These are phyloP conservation scores for Ophiosphaerella korrae DNA, from an alignment of 2,329 filamentous ascomycete species.

Conservation along the genomic window DNA sequence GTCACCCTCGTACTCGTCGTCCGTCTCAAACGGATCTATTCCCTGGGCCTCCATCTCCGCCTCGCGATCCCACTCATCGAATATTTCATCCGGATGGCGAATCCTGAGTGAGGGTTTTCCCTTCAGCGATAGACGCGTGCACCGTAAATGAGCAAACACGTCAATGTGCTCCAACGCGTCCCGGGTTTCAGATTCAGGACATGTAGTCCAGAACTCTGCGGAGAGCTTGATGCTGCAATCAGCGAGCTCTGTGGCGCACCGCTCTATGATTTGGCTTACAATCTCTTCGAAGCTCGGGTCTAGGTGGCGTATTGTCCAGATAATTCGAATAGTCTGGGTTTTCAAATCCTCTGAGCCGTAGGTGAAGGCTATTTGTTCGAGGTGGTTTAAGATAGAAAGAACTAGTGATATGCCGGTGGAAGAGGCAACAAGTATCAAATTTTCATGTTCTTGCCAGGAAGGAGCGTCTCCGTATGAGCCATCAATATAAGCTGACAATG, in stretches of 20 bases:
- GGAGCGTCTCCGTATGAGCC: conserved; percentile 33
- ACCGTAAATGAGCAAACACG: conserved; percentile 32
- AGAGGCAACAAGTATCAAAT: conserved; percentile 25
- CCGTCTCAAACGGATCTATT: conserved; percentile 8
- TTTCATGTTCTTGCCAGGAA: conserved; percentile 30
- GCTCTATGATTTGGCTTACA: conserved; percentile 17
- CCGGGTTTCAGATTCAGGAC: conserved; percentile 10
- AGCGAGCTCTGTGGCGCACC: conserved; percentile 16
- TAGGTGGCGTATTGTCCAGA: conserved; percentile 31
- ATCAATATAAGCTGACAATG: conserved; percentile 31
- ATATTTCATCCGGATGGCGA: conserved; percentile 28
- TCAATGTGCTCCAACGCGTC: conserved; percentile 13
- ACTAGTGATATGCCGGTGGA: conserved; percentile 35
- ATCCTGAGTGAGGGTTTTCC: conserved; percentile 20
- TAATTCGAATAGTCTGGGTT: conserved; percentile 20
- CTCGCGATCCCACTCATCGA: conserved; percentile 22
- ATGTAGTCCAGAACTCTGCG: conserved; percentile 26
- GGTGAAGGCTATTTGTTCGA: conserved; percentile 25
- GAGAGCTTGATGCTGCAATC: conserved; percentile 23
- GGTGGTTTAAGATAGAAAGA: conserved; percentile 30
- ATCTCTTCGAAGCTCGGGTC: conserved; percentile 32
- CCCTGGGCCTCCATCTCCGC: conserved; percentile 11
- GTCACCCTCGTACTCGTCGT: conserved; percentile 2
- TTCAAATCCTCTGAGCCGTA: background rate
- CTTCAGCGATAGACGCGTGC: background rate